These are phyloP conservation scores for Leccinum insolens DNA, from an alignment of 1,284 basidiomycete genomes.

Conservation along the genomic window DNA sequence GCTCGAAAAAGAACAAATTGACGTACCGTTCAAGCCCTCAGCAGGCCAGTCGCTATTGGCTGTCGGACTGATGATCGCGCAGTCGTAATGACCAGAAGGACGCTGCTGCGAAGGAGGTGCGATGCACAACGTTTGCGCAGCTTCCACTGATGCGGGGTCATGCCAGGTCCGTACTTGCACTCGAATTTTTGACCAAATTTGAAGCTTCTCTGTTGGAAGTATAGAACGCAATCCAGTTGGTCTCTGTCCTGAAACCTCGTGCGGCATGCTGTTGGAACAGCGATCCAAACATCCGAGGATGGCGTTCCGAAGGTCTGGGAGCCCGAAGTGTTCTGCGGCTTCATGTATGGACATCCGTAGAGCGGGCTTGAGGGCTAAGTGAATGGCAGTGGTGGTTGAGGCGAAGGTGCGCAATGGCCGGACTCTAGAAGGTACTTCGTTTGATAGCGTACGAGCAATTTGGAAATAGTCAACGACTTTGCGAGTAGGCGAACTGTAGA, in stretches of 20 bases:
- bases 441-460: not conserved
- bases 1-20: not conserved
- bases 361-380: not conserved
- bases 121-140: not conserved
- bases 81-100: not conserved
- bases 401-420: not conserved
- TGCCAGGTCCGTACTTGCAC: not conserved
- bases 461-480: not conserved
- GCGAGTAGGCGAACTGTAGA: not conserved
- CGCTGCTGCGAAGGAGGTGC: not conserved
- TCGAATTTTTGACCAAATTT: not conserved
- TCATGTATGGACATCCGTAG: not conserved
- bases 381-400: not conserved
- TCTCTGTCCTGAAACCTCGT: not conserved
- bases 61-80: not conserved
- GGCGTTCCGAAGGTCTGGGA: not conserved
- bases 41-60: not conserved
- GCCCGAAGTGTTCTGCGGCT: not conserved
- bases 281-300: not conserved
- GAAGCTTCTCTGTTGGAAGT: not conserved
- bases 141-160: not conserved
- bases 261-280: not conserved
- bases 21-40: not conserved
- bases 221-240: not conserved
- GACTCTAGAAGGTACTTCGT: not conserved